These are phyloP conservation scores for Rhodosporidiobolus sp. DNA, from an alignment of 768 basidiomycete genomes.

Conservation along the genomic window DNA sequence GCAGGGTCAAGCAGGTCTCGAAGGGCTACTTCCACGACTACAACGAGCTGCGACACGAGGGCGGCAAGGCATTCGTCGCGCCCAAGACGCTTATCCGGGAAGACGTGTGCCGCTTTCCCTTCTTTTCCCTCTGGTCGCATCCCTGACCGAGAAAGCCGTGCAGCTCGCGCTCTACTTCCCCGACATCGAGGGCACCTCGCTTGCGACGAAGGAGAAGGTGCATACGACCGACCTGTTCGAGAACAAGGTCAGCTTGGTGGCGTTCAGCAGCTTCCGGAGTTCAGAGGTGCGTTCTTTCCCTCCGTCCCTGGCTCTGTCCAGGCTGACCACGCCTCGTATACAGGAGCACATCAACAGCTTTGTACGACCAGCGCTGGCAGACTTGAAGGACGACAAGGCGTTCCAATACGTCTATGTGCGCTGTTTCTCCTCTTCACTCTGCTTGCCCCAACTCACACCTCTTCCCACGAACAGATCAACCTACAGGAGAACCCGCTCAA, in stretches of 20 bases:
- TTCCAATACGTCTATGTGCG: slow-evolving; percentile 48
- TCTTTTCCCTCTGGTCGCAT: not conserved
- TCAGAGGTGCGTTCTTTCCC: slow-evolving; percentile 65
- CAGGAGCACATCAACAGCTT: slow-evolving; percentile 79
- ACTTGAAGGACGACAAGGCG: slow-evolving; percentile 41
- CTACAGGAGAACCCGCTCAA: slow-evolving; percentile 91
- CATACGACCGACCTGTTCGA: slow-evolving; percentile 75
- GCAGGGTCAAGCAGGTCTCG: slow-evolving; percentile 61
- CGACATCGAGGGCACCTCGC: slow-evolving; percentile 69
- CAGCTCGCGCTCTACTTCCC: slow-evolving; percentile 92
- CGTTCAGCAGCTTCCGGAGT: slow-evolving; percentile 78
- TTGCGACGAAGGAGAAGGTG: slow-evolving; percentile 58
- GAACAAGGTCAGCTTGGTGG: slow-evolving; percentile 72
- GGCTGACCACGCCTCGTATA: not conserved
- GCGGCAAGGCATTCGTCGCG: slow-evolving; percentile 93
- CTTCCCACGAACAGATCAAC: slow-evolving; percentile 76
- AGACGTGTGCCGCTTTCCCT: slow-evolving; percentile 60
- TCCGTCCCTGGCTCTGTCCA: not conserved
- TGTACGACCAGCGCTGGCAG: slow-evolving; percentile 47
- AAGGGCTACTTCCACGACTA: slow-evolving; percentile 87
- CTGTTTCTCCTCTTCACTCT: not conserved
- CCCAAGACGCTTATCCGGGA: slow-evolving; percentile 82
- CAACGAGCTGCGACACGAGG: slow-evolving; percentile 72
- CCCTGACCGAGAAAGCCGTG: not conserved
- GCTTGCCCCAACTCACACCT: slow-evolving; percentile 49